Conservation (phyloP, 495 filamentous ascomycete genomes). For the Saxophila tyrrhenica region DNA sequence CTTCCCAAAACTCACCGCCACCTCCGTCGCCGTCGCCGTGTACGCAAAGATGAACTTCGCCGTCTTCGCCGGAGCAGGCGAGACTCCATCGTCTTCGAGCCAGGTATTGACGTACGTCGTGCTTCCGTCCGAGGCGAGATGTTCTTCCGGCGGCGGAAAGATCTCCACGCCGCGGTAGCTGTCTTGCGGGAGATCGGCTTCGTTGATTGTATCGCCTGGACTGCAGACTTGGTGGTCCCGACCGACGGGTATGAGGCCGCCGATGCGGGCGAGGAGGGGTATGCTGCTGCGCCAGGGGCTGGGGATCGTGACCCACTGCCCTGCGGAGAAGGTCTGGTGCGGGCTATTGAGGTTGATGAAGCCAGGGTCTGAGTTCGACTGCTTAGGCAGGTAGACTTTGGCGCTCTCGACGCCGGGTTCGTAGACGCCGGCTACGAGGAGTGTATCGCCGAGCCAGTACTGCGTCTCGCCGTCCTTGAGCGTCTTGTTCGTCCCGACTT, state of each 20-base stretch:
- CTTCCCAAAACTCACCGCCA: conserved; percentile 16
- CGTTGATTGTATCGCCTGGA: conserved; percentile 43
- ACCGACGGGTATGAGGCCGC: conserved; percentile 47
- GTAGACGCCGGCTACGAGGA: conserved; percentile 56
- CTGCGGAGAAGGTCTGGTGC: conserved; percentile 45
- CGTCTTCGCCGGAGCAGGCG: conserved; percentile 19
- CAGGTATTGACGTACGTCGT: conserved; percentile 38
- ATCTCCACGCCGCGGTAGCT: conserved; percentile 54
- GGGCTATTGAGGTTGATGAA: conserved; percentile 53
- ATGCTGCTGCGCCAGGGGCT: conserved; percentile 50
- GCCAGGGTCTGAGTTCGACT: conserved; percentile 36
- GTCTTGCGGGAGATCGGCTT: conserved; percentile 45
- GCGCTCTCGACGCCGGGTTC: conserved; percentile 41
- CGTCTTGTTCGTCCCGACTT: conserved; percentile 45
- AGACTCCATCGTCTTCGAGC: conserved; percentile 56
- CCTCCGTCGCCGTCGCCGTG: conserved; percentile 8
- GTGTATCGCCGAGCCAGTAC: conserved; percentile 59
- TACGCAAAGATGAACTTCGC: conserved; percentile 21
- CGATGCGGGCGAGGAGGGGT: conserved; percentile 50
- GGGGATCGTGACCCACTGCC: conserved; percentile 48
- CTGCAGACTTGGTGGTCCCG: conserved; percentile 45
- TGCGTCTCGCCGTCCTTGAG: conserved; percentile 48
- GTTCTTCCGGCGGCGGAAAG: conserved; percentile 41
- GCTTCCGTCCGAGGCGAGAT: conserved; percentile 21
- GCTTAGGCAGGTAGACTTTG: conserved; percentile 49